Evolutionary conservation across 1,284 basidiomycete species (phyloP), one percentile per base, ranked within the genome.

Genomic region (Uromyces viciae-fabae): DNA sequence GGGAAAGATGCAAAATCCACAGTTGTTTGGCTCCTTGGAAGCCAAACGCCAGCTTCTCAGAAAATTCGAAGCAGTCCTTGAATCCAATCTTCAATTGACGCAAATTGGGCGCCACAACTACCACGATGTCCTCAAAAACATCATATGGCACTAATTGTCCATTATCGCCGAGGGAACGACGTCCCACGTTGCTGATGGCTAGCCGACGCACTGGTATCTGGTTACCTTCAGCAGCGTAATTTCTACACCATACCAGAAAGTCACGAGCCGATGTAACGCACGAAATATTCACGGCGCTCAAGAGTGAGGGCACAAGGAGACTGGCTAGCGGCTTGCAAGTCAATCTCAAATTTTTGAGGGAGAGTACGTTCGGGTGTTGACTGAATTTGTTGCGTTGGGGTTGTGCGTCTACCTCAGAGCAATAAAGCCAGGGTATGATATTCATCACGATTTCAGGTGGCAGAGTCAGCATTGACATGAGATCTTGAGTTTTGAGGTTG

Each of bases 61-160:
- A 76, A n/a, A 76, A 76, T 36, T 33, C 17, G 36, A 76, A 76
- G 75, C 60, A 76, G 43, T 76, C 31, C 14, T 38, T 19, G 43
- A 76, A 76, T 25, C 15, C 75, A 38, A 76, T 62, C 43, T 76
- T 64, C 62, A 76, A 54, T 52, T 76, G 60, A 25, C 38, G 42
- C 17, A 76, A 56, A 64, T 46, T 33, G 9, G 75, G 62, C 3
- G 75, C 17, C 17, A 68, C 33, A 4, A 46, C 31, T 33, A 22
- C 33, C 14, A 76, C 19, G 25, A 76, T 49, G 8, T 76, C 43
- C 31, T 76, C 75, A 36, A 66, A 76, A 49, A 76, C 62, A n/a
- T 54, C 52, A 40, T 73, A 73, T 28, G 71, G 38, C 19, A 73
- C 31, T 14, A 58, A 3, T 36, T 54, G 52, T 28, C 33, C 28